Conservation (phyloP, 2,329 filamentous ascomycete genomes). For the Gremmenia infestans region DNA sequence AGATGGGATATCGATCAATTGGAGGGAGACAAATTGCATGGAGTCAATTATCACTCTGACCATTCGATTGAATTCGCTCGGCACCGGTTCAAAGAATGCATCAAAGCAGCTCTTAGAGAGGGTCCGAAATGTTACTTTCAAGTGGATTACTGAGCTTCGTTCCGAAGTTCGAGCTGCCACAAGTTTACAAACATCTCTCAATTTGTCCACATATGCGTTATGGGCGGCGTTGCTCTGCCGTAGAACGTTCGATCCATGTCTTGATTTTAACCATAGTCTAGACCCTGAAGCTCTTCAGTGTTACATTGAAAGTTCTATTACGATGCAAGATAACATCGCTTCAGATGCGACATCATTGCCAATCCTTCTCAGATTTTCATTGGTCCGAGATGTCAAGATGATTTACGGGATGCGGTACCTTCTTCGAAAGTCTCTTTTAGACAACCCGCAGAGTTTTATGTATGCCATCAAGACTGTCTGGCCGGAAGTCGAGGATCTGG, state of each 20-base stretch:
- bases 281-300: constrained; percentile 15
- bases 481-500: constrained; percentile 32
- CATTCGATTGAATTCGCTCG: constrained; percentile 35
- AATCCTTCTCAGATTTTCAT: constrained; percentile 31
- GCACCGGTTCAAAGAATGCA: constrained; percentile 3
- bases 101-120: constrained; percentile 33
- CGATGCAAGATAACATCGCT: constrained; percentile 43
- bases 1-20: constrained; percentile 45
- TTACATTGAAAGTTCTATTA: constrained; percentile 38
- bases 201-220: constrained; percentile 42
- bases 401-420: constrained; percentile 33
- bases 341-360: constrained; percentile 35
- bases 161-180: constrained; percentile 37
- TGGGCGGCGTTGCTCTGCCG: constrained; percentile 53
- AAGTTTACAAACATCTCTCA: constrained; percentile 36
- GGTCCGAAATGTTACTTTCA: constrained; percentile 39
- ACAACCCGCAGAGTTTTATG: constrained; percentile 27
- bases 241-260: constrained; percentile 36
- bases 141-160: constrained; percentile 47
- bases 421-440: constrained; percentile 34
- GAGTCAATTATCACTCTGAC: constrained; percentile 49
- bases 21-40: constrained; percentile 56
- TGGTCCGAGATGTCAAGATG: constrained; percentile 45
- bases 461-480: constrained; percentile 38
- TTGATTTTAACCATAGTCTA: background rate